phyloP scores from a whole-genome alignment of 306 rosid genomes.

The Cucumis cinereus region DNA sequence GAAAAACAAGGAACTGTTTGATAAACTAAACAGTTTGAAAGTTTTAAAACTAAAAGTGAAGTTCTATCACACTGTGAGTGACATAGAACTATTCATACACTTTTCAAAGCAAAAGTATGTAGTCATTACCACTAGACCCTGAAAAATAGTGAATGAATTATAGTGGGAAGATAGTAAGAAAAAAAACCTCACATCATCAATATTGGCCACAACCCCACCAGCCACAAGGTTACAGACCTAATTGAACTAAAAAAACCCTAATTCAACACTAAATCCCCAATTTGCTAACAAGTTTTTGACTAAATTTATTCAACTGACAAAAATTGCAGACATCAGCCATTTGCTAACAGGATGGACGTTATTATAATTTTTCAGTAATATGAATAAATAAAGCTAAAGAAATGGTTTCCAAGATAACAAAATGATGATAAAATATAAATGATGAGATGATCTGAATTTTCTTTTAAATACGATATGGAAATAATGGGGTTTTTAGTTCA shows the following conservation, averaged over 20 bases:
- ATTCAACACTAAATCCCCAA: background rate
- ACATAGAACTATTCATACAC: background rate
- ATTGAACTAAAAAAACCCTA: conserved; percentile 1
- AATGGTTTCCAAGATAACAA: background rate
- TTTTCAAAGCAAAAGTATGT: background rate
- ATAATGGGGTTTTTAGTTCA: background rate
- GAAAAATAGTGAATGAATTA: background rate
- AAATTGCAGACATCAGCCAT: background rate
- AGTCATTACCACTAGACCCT: background rate
- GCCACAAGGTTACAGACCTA: background rate
- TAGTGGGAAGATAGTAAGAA: background rate
- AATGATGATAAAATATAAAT: background rate
- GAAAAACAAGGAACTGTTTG: background rate
- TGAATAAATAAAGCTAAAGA: background rate
- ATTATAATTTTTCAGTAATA: background rate
- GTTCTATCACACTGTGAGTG: background rate
- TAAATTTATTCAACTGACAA: background rate
- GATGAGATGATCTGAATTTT: background rate
- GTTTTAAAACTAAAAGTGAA: background rate
- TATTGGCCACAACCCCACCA: conserved; percentile 7
- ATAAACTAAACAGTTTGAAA: background rate
- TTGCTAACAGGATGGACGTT: background rate
- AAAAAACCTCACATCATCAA: background rate
- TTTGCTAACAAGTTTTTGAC: background rate
- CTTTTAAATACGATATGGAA: background rate